These are phyloP conservation scores for Lichtheimia hyalospora DNA, from an alignment of 371 early-diverging fungal species.

Conservation along the genomic window DNA sequence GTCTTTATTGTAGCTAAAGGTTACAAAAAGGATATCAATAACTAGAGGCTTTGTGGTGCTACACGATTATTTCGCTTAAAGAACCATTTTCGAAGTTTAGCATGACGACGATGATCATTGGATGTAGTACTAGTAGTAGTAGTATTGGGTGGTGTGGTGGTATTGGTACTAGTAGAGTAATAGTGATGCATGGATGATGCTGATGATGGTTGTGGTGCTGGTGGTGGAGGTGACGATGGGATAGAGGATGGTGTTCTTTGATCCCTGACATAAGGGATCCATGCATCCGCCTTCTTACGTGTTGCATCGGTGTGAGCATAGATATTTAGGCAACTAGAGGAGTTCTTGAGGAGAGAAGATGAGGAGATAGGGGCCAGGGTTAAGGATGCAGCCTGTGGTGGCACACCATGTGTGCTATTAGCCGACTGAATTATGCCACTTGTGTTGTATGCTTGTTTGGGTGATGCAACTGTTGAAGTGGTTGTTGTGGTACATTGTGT, in stretches of 20 bases:
- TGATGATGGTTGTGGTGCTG: not conserved
- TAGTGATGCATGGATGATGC: not conserved
- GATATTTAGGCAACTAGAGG: constrained; percentile 14
- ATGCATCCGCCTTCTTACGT: constrained; percentile 24
- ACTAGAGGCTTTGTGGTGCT: not conserved
- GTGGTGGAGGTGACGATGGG: constrained; percentile 2
- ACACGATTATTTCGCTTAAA: constrained; percentile 19
- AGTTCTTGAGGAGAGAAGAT: constrained; percentile 6
- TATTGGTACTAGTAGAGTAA: not conserved
- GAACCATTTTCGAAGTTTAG: constrained; percentile 7
- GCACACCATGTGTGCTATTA: not conserved
- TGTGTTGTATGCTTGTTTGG: too few relatives aligned
- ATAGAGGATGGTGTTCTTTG: not conserved
- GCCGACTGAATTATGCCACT: too few relatives aligned
- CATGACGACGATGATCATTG: not conserved
- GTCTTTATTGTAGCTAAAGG: constrained; percentile 72
- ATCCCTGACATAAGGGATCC: constrained; percentile 10
- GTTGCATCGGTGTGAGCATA: not conserved
- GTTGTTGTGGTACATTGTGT: not conserved
- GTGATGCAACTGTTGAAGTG: not conserved
- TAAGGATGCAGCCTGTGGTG: not conserved
- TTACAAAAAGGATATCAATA: constrained; percentile 9
- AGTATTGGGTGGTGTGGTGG: constrained; percentile 1
- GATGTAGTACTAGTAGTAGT: not conserved
- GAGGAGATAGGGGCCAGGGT: constrained; percentile 2